phyloP scores from a whole-genome alignment of 1,284 basidiomycete genomes.

The Cutaneotrichosporon cutaneum region DNA sequence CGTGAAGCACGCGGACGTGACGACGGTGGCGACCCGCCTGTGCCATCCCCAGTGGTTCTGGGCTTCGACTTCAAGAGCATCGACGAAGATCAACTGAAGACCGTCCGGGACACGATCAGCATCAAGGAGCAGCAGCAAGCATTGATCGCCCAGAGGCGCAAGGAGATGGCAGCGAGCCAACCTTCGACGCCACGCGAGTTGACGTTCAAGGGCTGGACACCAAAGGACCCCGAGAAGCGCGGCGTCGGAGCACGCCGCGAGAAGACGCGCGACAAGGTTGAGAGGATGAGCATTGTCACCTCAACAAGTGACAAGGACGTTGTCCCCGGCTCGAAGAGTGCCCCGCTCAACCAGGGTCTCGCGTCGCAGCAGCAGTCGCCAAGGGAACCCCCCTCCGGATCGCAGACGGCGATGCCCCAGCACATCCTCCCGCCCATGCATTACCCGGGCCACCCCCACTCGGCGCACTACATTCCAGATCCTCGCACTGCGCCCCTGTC shows the following conservation, averaged over 20 bases:
- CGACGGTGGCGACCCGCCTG: conserved; percentile 30
- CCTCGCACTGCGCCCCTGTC: conserved; percentile 40
- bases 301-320: conserved; percentile 39
- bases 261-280: conserved; percentile 49
- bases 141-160: conserved; percentile 44
- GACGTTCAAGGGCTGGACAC: conserved; percentile 49
- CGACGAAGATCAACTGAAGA: conserved; percentile 48
- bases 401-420: conserved; percentile 41
- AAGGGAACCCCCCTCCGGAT: conserved; percentile 41
- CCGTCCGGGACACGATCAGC: conserved; percentile 48
- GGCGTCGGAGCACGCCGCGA: conserved; percentile 46
- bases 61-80: conserved; percentile 49
- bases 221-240: conserved; percentile 36
- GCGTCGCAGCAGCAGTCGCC: conserved; percentile 44
- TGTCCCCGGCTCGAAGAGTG: conserved; percentile 45
- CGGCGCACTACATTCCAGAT: conserved; percentile 34
- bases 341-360: conserved; percentile 44
- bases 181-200: conserved; percentile 44
- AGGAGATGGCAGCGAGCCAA: conserved; percentile 39
- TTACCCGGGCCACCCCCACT: conserved; percentile 19
- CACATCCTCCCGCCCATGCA: conserved; percentile 38
- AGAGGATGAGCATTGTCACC: conserved; percentile 47
- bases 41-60: conserved; percentile 50
- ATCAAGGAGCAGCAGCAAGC: conserved; percentile 52
- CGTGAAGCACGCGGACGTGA: conserved; percentile 37